These are phyloP conservation scores for Xylaria palmicola DNA, from an alignment of 495 filamentous ascomycete species.

Conservation along the genomic window DNA sequence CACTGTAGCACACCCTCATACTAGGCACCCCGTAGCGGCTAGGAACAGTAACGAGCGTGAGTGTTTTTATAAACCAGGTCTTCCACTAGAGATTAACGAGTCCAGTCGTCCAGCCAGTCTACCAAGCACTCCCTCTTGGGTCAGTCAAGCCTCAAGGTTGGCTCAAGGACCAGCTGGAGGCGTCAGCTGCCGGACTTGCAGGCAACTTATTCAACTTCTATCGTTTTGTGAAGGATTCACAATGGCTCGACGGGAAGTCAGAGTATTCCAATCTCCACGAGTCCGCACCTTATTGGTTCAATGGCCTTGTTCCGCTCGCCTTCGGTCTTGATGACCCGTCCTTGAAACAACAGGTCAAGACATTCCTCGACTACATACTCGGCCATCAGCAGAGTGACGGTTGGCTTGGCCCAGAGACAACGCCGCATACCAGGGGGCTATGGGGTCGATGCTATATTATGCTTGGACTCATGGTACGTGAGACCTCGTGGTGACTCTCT, in stretches of 20 bases:
- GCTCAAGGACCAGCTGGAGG: conserved; percentile 56
- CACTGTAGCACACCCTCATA: conserved; percentile 4
- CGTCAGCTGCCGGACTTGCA: conserved; percentile 55
- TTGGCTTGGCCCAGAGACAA: conserved; percentile 61
- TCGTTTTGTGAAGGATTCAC: conserved; percentile 51
- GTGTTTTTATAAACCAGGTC: background rate
- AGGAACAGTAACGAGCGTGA: conserved; percentile 7
- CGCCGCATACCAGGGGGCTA: conserved; percentile 42
- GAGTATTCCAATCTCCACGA: conserved; percentile 63
- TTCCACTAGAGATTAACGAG: background rate
- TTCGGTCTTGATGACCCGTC: conserved; percentile 54
- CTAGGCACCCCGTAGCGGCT: background rate
- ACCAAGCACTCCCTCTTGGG: conserved; percentile 54
- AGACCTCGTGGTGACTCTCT: background rate
- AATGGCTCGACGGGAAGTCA: conserved; percentile 54
- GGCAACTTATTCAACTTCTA: conserved; percentile 63
- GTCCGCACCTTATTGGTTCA: conserved; percentile 65
- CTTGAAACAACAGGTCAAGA: conserved; percentile 55
- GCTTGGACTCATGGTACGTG: conserved; percentile 48
- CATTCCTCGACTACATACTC: conserved; percentile 50
- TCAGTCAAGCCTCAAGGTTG: conserved; percentile 59
- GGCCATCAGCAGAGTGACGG: conserved; percentile 55
- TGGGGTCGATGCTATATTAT: conserved; percentile 57
- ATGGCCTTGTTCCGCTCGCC: conserved; percentile 64
- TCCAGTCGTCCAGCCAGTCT: conserved; percentile 31